Conservation (phyloP, 768 basidiomycete species). For the Suillus brevipes region DNA sequence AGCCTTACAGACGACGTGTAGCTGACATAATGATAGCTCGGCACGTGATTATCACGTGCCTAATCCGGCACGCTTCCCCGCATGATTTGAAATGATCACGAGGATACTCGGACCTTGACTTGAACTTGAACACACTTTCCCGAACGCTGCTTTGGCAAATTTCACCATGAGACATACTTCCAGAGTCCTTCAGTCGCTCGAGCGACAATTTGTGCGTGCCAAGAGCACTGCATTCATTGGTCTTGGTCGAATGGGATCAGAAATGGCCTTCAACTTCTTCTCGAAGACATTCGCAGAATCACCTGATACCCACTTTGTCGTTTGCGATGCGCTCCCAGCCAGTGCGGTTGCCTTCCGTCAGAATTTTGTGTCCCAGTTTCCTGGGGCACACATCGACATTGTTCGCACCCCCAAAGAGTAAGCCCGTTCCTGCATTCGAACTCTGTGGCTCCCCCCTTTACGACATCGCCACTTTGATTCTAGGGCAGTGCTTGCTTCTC, state of each 20-base stretch:
- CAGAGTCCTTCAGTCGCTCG: slow-evolving; percentile 41
- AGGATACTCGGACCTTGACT: background rate
- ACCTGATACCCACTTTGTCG: slow-evolving; percentile 60
- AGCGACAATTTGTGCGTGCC: slow-evolving; percentile 37
- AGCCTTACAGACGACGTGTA: background rate
- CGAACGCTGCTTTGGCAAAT: background rate
- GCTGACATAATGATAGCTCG: slow-evolving; percentile 10
- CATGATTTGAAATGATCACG: slow-evolving; percentile 2
- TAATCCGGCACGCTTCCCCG: background rate
- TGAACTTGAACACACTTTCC: background rate
- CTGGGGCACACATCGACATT: slow-evolving; percentile 57
- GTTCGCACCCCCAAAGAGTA: slow-evolving; percentile 73
- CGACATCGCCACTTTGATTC: slow-evolving; percentile 12
- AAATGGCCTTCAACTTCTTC: slow-evolving; percentile 86
- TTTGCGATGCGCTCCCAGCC: slow-evolving; percentile 75
- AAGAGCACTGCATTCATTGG: slow-evolving; percentile 79
- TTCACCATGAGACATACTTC: slow-evolving; percentile 51
- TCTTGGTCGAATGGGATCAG: slow-evolving; percentile 84
- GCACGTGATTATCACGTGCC: slow-evolving; percentile 1
- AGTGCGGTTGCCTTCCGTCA: slow-evolving; percentile 55
- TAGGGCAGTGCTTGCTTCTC: slow-evolving; percentile 65
- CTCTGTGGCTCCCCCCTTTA: slow-evolving; percentile 11
- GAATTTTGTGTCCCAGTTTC: slow-evolving; percentile 56
- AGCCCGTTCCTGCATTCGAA: slow-evolving; percentile 32
- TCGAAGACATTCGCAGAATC: slow-evolving; percentile 62